phyloP scores from a whole-genome alignment of 345 rosid species.

The Lenwebbia sp. region DNA sequence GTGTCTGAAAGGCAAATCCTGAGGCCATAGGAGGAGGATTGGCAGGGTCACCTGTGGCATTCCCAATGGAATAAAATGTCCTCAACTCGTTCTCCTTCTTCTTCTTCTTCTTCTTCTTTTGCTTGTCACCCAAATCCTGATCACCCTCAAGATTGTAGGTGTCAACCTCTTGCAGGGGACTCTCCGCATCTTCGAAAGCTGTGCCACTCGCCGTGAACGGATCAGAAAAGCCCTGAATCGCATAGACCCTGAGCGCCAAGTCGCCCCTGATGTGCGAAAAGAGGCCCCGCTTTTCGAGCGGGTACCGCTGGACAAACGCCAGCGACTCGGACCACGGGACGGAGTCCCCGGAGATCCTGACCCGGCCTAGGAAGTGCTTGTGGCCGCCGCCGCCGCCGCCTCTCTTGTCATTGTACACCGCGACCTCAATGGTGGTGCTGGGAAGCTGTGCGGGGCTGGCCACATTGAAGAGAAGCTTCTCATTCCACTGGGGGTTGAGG shows the following conservation, averaged over 20 bases:
- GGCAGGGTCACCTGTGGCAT: not conserved
- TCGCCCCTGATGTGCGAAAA: constrained; percentile 77
- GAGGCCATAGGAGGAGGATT: not conserved
- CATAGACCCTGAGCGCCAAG: constrained; percentile 42
- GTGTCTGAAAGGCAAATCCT: not conserved
- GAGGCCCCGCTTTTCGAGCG: constrained; percentile 71
- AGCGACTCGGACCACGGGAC: constrained; percentile 53
- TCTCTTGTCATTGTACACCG: constrained; percentile 41
- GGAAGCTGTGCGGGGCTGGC: constrained; percentile 27
- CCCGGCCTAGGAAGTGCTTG: constrained; percentile 70
- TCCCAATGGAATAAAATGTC: constrained; percentile 74
- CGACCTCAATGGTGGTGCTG: constrained; percentile 36
- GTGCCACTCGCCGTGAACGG: not conserved
- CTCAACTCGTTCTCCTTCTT: constrained; percentile 57
- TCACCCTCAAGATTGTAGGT: constrained; percentile 14
- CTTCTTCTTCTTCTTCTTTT: constrained; percentile 26
- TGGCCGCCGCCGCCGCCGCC: constrained; percentile 24
- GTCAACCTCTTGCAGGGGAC: constrained; percentile 19
- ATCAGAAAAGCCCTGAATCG: not conserved
- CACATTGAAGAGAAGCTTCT: constrained; percentile 48
- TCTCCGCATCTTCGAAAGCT: constrained; percentile 1
- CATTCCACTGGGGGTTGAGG: constrained; percentile 69
- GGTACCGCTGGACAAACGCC: constrained; percentile 55
- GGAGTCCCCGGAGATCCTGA: constrained; percentile 52
- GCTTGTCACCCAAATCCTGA: constrained; percentile 2